Conservation (phyloP, 257 asterid species). For the Solanum ossicruentum region DNA sequence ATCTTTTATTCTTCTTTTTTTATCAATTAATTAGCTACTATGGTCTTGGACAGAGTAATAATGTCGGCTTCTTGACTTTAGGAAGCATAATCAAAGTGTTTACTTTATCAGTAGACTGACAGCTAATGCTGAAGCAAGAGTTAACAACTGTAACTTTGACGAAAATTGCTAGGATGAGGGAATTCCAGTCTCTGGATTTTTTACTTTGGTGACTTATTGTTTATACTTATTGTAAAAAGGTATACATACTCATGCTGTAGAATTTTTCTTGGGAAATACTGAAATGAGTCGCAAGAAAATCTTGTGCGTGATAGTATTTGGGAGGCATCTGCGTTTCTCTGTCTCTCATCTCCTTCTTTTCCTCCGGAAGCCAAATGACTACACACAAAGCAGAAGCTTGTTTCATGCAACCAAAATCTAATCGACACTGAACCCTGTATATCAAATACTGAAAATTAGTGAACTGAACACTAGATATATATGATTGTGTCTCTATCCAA, state of each 20-base stretch:
- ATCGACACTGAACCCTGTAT: constrained; percentile 53
- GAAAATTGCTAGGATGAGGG: background rate
- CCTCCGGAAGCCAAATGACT: constrained; percentile 45
- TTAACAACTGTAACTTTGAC: background rate
- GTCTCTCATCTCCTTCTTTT: constrained; percentile 36
- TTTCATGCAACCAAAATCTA: constrained; percentile 41
- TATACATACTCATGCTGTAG: constrained; percentile 52
- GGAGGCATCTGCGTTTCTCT: constrained; percentile 42
- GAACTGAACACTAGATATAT: background rate
- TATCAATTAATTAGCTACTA: background rate
- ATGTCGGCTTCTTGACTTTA: background rate
- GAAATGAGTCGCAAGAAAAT: constrained; percentile 26
- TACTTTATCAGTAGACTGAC: background rate
- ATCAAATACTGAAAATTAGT: background rate
- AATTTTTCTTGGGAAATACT: constrained; percentile 42
- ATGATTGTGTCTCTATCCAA: background rate
- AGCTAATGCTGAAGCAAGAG: background rate
- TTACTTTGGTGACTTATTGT: background rate
- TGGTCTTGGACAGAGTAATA: background rate
- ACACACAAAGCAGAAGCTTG: constrained; percentile 56
- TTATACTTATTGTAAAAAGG: background rate
- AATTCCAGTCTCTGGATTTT: background rate
- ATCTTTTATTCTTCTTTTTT: background rate
- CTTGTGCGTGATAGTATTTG: constrained; percentile 34
- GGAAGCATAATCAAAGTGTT: background rate